Evolutionary conservation across 1,284 basidiomycete genomes (phyloP), one percentile per base, ranked within the genome.

Genomic region (Sanghuangporus baumii): DNA sequence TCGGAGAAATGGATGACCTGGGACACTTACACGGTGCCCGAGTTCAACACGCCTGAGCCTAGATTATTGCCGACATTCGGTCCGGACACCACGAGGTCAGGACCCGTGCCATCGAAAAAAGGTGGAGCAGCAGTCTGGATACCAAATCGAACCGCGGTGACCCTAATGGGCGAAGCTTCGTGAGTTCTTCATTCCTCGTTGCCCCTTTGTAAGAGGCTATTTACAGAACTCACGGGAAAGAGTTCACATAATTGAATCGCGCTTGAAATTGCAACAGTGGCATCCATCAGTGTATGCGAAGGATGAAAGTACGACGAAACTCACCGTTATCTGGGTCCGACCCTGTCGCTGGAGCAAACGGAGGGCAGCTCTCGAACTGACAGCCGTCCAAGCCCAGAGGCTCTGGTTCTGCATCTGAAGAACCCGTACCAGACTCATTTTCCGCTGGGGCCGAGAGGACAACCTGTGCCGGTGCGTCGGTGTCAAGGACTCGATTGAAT

Each of bases 41-140:
- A 82, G 26, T 20, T 50, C 14, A 70, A 65, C 5, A 69, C 65
- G 2, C 77, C 78, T n/a, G 78, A 71, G 16, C 34, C 37, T 8
- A 23, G 69, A 75, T 73, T 65, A 79, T 78, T 78, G 56, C 81
- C 81, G 16, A 83, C 75, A 68, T 85, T 84, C 0, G 78, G 77
- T 0, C 82, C 83, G 66, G 77, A 76, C 12, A 85, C 74, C 4
- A 83, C 76, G 40, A 85, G 73, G 59, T 83, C 81, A 1, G 82
- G 82, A 18, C 67, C 65, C n/a, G 69, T 66, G 6, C 75, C 74
- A 34, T 61, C 57, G 65, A 81, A 79, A 66, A 79, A 76, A 58
- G 75, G 69, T 0, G 81, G 79, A 1, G 79, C 72, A 7, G 82
- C 71, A 0, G 77, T 80, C 66, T 83, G 76, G n/a, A 83, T 79